Percentiles rank a stretch among this genome's conserved stretches.
Conservation (phyloP, 108 stramenopile genomes). For the Fragilariopsis cylindrus region DNA sequence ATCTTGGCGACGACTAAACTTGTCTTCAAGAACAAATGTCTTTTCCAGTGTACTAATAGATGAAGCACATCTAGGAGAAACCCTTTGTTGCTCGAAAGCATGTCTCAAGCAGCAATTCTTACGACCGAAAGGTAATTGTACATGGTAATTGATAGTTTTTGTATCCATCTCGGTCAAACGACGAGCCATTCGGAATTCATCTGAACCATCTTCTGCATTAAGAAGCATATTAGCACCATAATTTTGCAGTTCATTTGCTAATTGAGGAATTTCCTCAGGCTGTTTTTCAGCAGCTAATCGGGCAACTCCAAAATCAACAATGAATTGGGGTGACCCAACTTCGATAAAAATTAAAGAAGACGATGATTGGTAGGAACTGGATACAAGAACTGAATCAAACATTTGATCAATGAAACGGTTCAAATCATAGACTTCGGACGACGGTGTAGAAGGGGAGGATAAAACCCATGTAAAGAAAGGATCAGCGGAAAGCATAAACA, state of each 20-base stretch:
- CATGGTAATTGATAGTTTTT: conserved; percentile 17
- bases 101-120: conserved; percentile 37
- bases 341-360: background rate
- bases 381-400: conserved; percentile 23
- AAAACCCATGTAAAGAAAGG: conserved; percentile 42
- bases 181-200: conserved; percentile 34
- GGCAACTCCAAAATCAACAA: conserved; percentile 17
- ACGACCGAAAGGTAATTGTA: conserved; percentile 22
- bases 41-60: conserved; percentile 28
- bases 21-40: conserved; percentile 9
- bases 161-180: conserved; percentile 45
- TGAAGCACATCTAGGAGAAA: conserved; percentile 21
- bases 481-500: conserved; percentile 16
- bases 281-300: conserved; percentile 11
- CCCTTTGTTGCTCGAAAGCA: conserved; percentile 15
- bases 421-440: conserved; percentile 18
- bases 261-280: conserved; percentile 30
- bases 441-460: background rate
- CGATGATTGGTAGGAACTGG: background rate
- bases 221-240: conserved; percentile 15
- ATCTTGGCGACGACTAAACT: conserved; percentile 18
- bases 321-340: conserved; percentile 12
- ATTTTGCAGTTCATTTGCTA: conserved; percentile 19
- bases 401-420: conserved; percentile 22
- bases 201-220: conserved; percentile 9